A percentile compares a stretch with the other conserved stretches of the same genome.
Conservation (phyloP, 2,329 filamentous ascomycete genomes). For the Onygenales sp. region DNA sequence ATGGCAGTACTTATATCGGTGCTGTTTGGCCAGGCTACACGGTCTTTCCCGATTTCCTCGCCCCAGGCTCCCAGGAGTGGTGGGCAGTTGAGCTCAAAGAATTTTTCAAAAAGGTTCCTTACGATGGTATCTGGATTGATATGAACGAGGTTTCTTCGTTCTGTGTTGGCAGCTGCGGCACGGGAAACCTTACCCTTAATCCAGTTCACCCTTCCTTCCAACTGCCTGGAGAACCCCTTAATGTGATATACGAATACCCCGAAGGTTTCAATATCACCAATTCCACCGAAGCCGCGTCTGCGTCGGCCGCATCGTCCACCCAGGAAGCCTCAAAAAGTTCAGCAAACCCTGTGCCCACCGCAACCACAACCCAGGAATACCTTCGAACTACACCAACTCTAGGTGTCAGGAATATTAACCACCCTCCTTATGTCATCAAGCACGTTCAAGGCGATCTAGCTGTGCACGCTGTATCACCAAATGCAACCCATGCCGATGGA, state of each 20-base stretch:
- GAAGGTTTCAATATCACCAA: constrained; percentile 63
- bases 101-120: constrained; percentile 45
- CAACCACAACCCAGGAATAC: constrained; percentile 29
- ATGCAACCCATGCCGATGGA: constrained; percentile 67
- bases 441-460: constrained; percentile 59
- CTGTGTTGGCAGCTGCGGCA: constrained; percentile 65
- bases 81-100: constrained; percentile 47
- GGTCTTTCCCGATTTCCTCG: constrained; percentile 53
- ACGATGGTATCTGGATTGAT: constrained; percentile 50
- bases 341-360: constrained; percentile 23
- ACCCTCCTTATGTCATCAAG: constrained; percentile 69
- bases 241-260: constrained; percentile 52
- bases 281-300: constrained; percentile 54
- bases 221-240: constrained; percentile 56
- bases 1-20: constrained; percentile 46
- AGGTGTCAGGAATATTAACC: constrained; percentile 57
- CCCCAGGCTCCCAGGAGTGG: constrained; percentile 49
- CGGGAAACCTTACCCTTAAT: constrained; percentile 54
- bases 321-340: constrained; percentile 37
- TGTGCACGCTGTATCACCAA: constrained; percentile 63
- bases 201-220: constrained; percentile 58
- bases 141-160: constrained; percentile 55
- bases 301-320: constrained; percentile 44
- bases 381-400: constrained; percentile 52
- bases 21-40: constrained; percentile 51